These are phyloP conservation scores for Tricholoma sp. DNA, from an alignment of 768 basidiomycete genomes.

Conservation along the genomic window DNA sequence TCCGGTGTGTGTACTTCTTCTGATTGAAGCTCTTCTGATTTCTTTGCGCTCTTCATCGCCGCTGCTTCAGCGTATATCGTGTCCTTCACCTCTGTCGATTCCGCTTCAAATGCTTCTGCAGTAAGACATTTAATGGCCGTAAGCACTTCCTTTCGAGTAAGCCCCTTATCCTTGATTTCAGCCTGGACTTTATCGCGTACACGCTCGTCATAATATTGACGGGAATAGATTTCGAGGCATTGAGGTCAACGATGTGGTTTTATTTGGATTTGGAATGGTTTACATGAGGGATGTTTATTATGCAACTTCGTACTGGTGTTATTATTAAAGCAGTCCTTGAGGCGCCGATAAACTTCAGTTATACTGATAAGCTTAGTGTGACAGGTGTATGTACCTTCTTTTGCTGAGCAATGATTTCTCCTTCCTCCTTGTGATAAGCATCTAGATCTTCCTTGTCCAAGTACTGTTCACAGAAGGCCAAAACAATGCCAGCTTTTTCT, in stretches of 20 bases:
- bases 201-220: background rate
- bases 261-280: background rate
- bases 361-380: background rate
- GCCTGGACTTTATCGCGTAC: background rate
- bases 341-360: background rate
- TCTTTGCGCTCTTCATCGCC: background rate
- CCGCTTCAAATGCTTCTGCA: background rate
- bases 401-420: background rate
- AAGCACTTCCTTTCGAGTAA: background rate
- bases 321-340: slow-evolving; percentile 1
- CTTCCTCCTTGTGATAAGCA: background rate
- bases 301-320: background rate
- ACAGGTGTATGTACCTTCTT: background rate
- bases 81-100: background rate
- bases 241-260: background rate
- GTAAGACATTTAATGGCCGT: background rate
- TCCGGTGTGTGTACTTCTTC: background rate
- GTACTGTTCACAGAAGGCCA: background rate
- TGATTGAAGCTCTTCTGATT: no score
- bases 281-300: background rate
- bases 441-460: background rate
- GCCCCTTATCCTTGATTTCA: background rate
- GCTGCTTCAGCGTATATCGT: background rate
- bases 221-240: background rate
- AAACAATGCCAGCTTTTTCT: background rate